A percentile compares a stretch with the other conserved stretches of the same genome.
Conservation (phyloP, 352 stramenopile genomes). For the Pythium aristosporum region DNA sequence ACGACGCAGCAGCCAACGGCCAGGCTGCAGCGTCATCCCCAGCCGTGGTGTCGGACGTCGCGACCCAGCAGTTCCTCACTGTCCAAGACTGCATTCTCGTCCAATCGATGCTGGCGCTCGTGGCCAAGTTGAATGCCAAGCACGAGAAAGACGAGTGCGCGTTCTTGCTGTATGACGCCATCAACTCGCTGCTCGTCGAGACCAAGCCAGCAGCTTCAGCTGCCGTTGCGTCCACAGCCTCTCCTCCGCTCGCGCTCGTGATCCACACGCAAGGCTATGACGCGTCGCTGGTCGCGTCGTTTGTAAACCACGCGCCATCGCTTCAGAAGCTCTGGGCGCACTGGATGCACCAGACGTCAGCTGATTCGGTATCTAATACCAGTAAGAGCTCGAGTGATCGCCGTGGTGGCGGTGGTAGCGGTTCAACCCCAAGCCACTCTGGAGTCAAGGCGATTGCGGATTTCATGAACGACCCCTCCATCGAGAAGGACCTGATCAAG, state of each 20-base stretch:
- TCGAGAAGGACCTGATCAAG: conserved; percentile 50
- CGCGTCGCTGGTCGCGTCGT: conserved; percentile 27
- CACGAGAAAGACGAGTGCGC: conserved; percentile 8
- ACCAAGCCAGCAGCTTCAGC: neutral
- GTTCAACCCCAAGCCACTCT: neutral
- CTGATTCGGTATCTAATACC: neutral
- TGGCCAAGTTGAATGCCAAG: conserved; percentile 5
- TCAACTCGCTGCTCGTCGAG: conserved; percentile 7
- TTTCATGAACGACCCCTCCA: conserved; percentile 39
- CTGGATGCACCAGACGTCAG: conserved; percentile 39
- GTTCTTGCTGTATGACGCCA: conserved; percentile 8
- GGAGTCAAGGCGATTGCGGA: conserved; percentile 49
- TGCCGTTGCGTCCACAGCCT: conserved; percentile 1
- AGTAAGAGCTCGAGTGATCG: conserved; percentile 7
- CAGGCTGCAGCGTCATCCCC: conserved; percentile 2
- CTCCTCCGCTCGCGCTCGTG: conserved; percentile 37
- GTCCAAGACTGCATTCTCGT: conserved; percentile 60
- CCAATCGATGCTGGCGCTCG: conserved; percentile 43
- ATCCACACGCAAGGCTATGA: conserved; percentile 60
- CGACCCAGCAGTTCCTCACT: conserved; percentile 46
- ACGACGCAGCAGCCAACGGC: conserved; percentile 3
- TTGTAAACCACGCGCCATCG: conserved; percentile 37
- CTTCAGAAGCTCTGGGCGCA: conserved; percentile 53
- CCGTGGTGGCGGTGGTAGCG: neutral
- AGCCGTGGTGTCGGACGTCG: conserved; percentile 15